Evolutionary conservation across 169 alveolate genomes (phyloP), one percentile per base, ranked within the genome.

Genomic region (Amoebophrya sp.): DNA sequence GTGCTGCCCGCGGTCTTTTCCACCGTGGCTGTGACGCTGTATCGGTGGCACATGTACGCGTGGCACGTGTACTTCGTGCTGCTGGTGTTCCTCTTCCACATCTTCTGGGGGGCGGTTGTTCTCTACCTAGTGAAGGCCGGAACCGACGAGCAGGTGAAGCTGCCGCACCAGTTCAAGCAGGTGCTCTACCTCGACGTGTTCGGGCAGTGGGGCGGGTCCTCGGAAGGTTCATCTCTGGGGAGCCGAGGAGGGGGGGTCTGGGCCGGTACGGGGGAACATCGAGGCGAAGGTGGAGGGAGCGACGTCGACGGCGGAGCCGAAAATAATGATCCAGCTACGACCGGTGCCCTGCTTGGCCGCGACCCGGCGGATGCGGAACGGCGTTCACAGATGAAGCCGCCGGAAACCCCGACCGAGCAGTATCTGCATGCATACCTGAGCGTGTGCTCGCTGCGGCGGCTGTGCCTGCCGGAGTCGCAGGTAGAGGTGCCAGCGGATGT

Each of bases 131-230:
- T 58, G 78, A 58, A 58, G 23, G 78, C 78, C 34, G 78, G 78
- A 10, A 58, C 78, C 26, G 78, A 58, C 78, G 78, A 58, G 23
- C 78, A 58, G 78, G 78, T 58, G 78, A 58, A 58, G 34, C 23
- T 58, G 2, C 78, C 78, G 34, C 78, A 58, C 78, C 78, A 58
- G 78, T 58, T 58, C 34, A 16, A n/a, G 78, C 78, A 58, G 23
- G 78, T 58, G 78, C 78, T 58, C 78, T 58, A 58, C 78, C 78
- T 58, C 78, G 78, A 58, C 78, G 78, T 58, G 38, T 58, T 58
- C 78, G 78, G 78, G 29, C 78, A 58, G 78, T 58, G 78, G 78
- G 26, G 38, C 26, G 78, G 34, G 29, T 23, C 23, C 78, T 13
- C 18, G 67, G n/a, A 45, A n/a, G n/a, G n/a, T n/a, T n/a, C n/a